Conservation (phyloP, 441 rosid species). For the Croton setiger region DNA sequence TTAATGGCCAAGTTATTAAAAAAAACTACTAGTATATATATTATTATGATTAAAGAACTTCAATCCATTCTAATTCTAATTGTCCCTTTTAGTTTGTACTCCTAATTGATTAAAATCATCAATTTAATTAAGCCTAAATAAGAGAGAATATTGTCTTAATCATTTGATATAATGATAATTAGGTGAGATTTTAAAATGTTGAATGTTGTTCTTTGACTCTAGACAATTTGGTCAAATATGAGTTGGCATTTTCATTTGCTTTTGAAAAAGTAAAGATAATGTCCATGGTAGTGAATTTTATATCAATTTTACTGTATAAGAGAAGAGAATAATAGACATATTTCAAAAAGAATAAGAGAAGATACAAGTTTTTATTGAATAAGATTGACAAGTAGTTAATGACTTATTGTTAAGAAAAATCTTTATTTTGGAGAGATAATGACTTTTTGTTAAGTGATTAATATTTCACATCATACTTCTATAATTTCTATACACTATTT, state of each 20-base stretch:
- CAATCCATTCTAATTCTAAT: no score
- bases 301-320: not conserved
- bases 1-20: no score
- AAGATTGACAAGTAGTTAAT: not conserved
- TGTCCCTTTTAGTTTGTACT: constrained; percentile 16
- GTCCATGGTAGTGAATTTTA: not conserved
- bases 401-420: no score
- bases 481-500: no score
- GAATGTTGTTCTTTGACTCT: not conserved
- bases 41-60: no score
- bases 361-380: no score
- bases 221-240: constrained; percentile 16
- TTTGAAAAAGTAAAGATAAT: not conserved
- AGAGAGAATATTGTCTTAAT: constrained; percentile 22
- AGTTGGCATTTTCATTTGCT: constrained; percentile 15
- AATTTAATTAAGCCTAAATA: not conserved
- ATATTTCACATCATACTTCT: no score
- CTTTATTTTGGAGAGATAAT: no score
- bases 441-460: no score
- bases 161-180: constrained; percentile 16
- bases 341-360: no score
- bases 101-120: not conserved
- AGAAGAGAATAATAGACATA: not conserved
- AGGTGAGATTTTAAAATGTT: not conserved
- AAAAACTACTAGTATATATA: no score